Evolutionary conservation across 83 land plant genomes (phyloP), one percentile per base, ranked within the genome.

Genomic region (Diphasiastrum complanatum): DNA sequence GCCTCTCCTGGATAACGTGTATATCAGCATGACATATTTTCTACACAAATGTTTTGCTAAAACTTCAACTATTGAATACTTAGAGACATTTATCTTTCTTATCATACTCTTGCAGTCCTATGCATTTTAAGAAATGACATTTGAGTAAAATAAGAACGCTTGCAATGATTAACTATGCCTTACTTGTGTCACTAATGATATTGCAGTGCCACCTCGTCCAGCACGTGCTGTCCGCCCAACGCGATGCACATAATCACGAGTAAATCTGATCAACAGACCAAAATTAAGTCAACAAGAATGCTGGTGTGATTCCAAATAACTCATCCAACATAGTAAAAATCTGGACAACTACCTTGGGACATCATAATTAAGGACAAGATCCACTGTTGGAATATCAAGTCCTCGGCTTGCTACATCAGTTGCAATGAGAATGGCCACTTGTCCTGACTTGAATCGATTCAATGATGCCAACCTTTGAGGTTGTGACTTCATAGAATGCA

Each of bases 381-480:
- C 96, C 53, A 95, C 99, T 6, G 89, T 89, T 51, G 99, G 99
- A 65, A 95, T 95, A 64, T 95, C 99, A 47, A 95, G 85, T 53
- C 99, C 99, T 69, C 99, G 87, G 69, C 85, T 95, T 16, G 92
- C 99, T 53, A 95, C 99, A 86, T 95, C 99, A 51, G 99, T 89
- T n/a, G 96, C 96, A 55, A 95, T 62, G 70, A 95, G 60, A 36
- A 89, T 59, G 33, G 86, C 73, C 56, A 77, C 92, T 51, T 73
- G 92, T 40, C 92, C 85, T 40, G 99, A 85, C 71, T 86, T 95
- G 67, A 95, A 95, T 3, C 79, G 79, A 73, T 79, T 80, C 35
- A 95, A 46, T 31, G 99, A 81, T 50, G 91, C 74, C 22, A 89
- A 83, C 72, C 99, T 79, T 14, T 75, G 61, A 55, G 85, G 68